Base-by-base conservation (phyloP, 805 yeast species). In the Sugiyamaella boreocaroliniensis region DNA sequence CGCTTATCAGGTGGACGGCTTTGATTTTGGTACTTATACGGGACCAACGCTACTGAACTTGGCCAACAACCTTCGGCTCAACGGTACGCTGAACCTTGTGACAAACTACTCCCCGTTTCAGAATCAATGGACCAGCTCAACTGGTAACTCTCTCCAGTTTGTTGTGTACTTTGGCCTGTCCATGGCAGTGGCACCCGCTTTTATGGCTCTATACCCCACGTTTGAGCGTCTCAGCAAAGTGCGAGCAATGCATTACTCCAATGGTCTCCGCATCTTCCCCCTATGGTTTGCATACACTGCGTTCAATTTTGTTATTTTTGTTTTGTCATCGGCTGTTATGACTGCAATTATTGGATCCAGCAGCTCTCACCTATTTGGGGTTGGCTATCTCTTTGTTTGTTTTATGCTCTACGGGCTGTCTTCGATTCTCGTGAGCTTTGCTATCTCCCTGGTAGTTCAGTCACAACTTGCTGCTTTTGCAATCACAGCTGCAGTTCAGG, bases 391-490 rank as follows among this genome's bases (percentile, higher is more conserved):
- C 22, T 68, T 65, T 56, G 49, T 67, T 10, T 51, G 62, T n/a
- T 63, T 67, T 50, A 46, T 66, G 50, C 53, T 68, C 20, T 68
- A 66, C 48, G 68, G 68, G 2, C 44, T 66, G 19, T 64, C 68
- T 6, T 56, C 71, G 1, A 53, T 57, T 19, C 54, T 64, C 20
- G 42, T 65, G 15, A 58, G 70, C 1, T 68, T 59, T 50, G 61
- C 62, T 22, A 43, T 68, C 11, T 68, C 71, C 32, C 57, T 68
- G 40, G 45, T 68, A 47, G 69, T 66, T 32, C 44, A 59, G 40
- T 62, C 69, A 5, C 69, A 67, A 45, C 53, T 68, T 26, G 69
- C 83, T 2, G 71, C 72, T 2, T 68, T 68, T 57, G 71, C 71
- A 1, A 43, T 64, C 26, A 62, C 66, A 2, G 71, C 71, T 7